Conservation (phyloP, 1,284 basidiomycete species). For the Schizophyllum commune region DNA sequence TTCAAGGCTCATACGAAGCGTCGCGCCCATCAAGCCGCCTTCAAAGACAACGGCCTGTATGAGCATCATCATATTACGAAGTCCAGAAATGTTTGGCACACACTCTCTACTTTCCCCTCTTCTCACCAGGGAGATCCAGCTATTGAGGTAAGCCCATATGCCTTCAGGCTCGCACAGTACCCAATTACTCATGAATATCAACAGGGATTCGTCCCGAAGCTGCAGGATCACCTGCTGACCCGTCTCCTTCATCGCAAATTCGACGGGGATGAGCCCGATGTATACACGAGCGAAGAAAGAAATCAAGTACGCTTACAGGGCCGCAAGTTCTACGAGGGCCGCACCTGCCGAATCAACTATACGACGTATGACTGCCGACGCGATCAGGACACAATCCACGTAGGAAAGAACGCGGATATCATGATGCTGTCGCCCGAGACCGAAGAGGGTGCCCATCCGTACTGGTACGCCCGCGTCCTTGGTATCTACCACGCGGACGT, state of each 20-base stretch:
- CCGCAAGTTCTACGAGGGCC: slow-evolving; percentile 14
- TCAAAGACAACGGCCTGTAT: slow-evolving; percentile 5
- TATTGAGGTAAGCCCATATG: slow-evolving; percentile 4
- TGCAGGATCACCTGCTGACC: slow-evolving; percentile 17
- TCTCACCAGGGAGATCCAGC: slow-evolving; percentile 9
- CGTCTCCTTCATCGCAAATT: slow-evolving; percentile 10
- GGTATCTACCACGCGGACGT: slow-evolving; percentile 26
- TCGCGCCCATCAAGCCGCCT: background rate
- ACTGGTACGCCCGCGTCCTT: slow-evolving; percentile 28
- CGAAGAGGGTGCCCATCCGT: slow-evolving; percentile 15
- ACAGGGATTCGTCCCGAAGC: slow-evolving; percentile 13
- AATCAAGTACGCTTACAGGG: slow-evolving; percentile 5
- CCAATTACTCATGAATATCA: background rate
- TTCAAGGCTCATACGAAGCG: background rate
- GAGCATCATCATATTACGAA: slow-evolving; percentile 12
- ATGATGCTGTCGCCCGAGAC: slow-evolving; percentile 15
- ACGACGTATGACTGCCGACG: slow-evolving; percentile 19
- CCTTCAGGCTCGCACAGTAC: background rate
- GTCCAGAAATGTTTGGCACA: background rate
- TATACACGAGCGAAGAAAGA: slow-evolving; percentile 5
- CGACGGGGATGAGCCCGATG: slow-evolving; percentile 13
- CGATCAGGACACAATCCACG: slow-evolving; percentile 28
- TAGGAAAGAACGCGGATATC: slow-evolving; percentile 18
- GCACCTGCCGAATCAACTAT: slow-evolving; percentile 14
- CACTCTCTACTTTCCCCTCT: slow-evolving; percentile 4